These are phyloP conservation scores for Corylus americana DNA, from an alignment of 306 rosid species.

Conservation along the genomic window DNA sequence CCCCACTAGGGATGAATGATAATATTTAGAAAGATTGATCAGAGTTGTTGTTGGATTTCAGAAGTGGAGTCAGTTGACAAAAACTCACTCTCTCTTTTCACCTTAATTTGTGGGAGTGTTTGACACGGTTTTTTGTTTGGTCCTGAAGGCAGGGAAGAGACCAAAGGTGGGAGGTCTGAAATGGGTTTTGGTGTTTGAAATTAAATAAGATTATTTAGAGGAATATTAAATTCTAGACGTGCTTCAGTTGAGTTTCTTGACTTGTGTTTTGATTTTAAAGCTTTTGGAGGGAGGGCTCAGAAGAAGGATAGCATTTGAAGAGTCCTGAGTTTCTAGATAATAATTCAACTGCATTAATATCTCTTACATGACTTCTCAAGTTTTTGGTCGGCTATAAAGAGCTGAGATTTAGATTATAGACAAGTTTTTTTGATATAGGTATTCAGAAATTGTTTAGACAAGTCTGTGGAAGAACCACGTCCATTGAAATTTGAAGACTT, in stretches of 20 bases:
- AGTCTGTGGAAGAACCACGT: too few species aligned
- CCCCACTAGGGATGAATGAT: background rate
- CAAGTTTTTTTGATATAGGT: background rate
- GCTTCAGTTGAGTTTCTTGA: slow-evolving; percentile 21
- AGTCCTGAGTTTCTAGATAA: background rate
- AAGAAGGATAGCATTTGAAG: background rate
- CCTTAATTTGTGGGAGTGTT: slow-evolving; percentile 14
- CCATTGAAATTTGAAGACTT: background rate
- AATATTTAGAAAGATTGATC: background rate
- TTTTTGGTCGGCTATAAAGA: background rate
- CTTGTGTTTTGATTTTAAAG: background rate
- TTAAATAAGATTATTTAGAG: background rate
- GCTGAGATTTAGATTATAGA: background rate
- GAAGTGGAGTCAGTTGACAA: slow-evolving; percentile 29
- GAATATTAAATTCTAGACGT: background rate
- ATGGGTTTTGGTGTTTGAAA: slow-evolving; percentile 7
- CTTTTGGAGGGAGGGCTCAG: background rate
- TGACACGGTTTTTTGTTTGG: slow-evolving; percentile 39
- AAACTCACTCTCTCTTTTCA: background rate
- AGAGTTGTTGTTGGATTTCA: slow-evolving; percentile 12
- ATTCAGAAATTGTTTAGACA: too few species aligned
- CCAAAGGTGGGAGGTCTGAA: background rate
- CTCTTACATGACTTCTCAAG: background rate
- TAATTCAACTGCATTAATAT: background rate
- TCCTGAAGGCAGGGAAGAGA: background rate